phyloP scores from a whole-genome alignment of 306 rosid genomes.

The Trifolium pratense region DNA sequence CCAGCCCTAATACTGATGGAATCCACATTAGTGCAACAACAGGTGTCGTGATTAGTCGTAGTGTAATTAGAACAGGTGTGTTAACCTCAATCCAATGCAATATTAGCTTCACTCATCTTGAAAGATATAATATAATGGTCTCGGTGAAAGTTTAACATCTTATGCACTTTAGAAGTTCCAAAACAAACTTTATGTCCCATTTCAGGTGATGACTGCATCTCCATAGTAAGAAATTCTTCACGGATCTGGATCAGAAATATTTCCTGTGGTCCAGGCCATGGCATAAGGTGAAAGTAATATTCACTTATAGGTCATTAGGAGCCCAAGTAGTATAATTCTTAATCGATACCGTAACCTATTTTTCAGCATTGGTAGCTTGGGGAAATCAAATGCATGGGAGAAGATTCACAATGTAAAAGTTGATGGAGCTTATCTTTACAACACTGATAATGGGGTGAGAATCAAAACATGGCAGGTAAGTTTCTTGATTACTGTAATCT shows the following conservation, averaged over 20 bases:
- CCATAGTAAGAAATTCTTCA: conserved; percentile 83
- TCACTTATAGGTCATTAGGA: conserved; percentile 20
- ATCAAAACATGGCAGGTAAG: conserved; percentile 98
- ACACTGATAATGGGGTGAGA: conserved; percentile 83
- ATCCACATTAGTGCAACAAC: conserved; percentile 79
- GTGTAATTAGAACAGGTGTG: conserved; percentile 73
- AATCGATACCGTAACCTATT: conserved; percentile 35
- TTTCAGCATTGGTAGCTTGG: conserved; percentile 96
- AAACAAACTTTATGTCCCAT: conserved; percentile 9
- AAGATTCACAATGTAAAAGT: conserved; percentile 64
- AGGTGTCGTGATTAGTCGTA: conserved; percentile 58
- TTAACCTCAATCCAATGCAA: conserved; percentile 16
- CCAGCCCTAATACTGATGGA: conserved; percentile 94
- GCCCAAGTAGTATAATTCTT: conserved; percentile 11
- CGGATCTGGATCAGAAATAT: conserved; percentile 65
- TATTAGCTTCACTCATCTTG: conserved; percentile 10
- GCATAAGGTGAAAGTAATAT: conserved; percentile 70
- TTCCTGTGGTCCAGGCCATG: conserved; percentile 92
- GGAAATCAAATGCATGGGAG: conserved; percentile 70
- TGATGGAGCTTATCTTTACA: conserved; percentile 64
- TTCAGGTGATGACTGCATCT: conserved; percentile 94
- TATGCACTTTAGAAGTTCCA: neutral
- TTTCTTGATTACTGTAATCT: conserved; percentile 14
- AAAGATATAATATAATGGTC: neutral
- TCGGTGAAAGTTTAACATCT: neutral